Evolutionary conservation across 2,329 filamentous ascomycete species (phyloP), one percentile per base, ranked within the genome.

Genomic region (Aspergillus sp.): DNA sequence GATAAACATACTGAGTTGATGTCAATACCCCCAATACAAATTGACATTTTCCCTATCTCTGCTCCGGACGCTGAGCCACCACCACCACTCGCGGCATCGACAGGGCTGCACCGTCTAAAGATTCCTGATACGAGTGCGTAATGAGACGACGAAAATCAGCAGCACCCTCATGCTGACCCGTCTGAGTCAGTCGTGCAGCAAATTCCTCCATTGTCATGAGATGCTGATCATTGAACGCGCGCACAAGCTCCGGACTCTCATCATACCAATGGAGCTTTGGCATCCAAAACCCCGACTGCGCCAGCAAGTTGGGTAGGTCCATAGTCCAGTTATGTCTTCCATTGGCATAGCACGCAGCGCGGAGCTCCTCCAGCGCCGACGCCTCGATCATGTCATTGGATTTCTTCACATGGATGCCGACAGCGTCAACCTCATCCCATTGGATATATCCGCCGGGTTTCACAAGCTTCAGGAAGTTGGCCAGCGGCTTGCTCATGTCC

Each of bases 361-460:
- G 51, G 7, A 64, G 45, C 48, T 59, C 52, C 9, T 64, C 55
- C 4, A 63, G 45, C 11, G 57, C 56, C 21, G 52, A 47, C 1
- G 58, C 53, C 2, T 40, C 21, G 4, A 51, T 29, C 41, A 45
- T 52, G 3, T 36, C 17, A 25, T 60, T 47, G 4, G 42, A 36
- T 44, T 55, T 59, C 47, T 55, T 51, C 17, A 61, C 41, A 23
- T 53, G 41, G 36, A 52, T 63, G 43, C 58, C 42, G 64, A 53
- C 52, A 23, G 49, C 58, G 38, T 66, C 53, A 31, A 67, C 51
- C 17, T 66, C 64, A 40, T 68, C 64, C 65, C 66, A 68, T 51
- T 68, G 64, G 9, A 68, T 54, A 46, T 60, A 65, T 1, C 66
- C 66, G 9, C 64, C 64, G 0, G 62, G 64, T 32, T 63, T 63